These are phyloP conservation scores for Coleophoma cylindrospora DNA, from an alignment of 2,329 filamentous ascomycete genomes.

Conservation along the genomic window DNA sequence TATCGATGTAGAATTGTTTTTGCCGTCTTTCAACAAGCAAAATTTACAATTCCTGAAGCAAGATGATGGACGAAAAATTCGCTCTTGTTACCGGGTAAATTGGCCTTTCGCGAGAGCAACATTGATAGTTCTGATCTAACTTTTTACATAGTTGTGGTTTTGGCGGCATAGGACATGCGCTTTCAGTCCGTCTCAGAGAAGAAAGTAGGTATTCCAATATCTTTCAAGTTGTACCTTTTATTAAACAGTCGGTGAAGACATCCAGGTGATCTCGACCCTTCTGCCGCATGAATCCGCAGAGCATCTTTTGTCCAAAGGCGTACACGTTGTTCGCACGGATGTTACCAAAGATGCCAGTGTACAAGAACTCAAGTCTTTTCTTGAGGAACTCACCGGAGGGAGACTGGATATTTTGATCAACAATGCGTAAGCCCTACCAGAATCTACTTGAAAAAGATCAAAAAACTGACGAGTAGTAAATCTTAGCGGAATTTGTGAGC, in stretches of 20 bases:
- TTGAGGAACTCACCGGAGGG: constrained; percentile 26
- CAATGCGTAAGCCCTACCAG: constrained; percentile 26
- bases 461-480: neutral
- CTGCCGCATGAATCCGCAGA: constrained; percentile 26
- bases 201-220: neutral
- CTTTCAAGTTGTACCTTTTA: neutral
- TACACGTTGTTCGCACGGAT: constrained; percentile 28
- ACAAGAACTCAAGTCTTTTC: constrained; percentile 24
- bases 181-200: neutral
- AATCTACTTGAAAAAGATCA: neutral
- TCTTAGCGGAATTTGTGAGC: constrained; percentile 11
- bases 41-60: no score
- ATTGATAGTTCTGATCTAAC: no score
- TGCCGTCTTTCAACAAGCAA: no score
- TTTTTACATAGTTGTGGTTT: neutral
- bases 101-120: no score
- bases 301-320: constrained; percentile 15
- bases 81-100: neutral
- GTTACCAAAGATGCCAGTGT: constrained; percentile 29
- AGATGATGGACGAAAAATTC: neutral
- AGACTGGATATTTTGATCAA: constrained; percentile 37
- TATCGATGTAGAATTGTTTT: no score
- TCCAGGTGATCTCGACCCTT: constrained; percentile 31
- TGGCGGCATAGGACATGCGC: neutral
- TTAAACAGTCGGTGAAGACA: constrained; percentile 10